Evolutionary conservation across 805 yeast species (phyloP).

Genomic region (Yamadazyma ubonensis): DNA sequence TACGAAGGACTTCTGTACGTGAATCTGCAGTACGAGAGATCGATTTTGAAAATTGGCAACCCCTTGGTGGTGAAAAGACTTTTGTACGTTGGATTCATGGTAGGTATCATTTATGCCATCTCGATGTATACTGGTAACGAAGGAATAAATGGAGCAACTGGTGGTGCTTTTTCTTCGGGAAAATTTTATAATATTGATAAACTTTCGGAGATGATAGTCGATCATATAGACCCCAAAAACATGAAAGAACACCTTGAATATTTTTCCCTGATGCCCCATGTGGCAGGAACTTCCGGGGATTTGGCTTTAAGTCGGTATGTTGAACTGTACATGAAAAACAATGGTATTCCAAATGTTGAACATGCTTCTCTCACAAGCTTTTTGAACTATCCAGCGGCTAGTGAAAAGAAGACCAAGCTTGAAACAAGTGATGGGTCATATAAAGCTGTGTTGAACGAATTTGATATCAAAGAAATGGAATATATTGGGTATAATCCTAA

Average conservation of each 20-base stretch:
- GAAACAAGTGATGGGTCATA: constrained; percentile 33
- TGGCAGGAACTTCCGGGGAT: constrained; percentile 88
- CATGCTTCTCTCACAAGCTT: constrained; percentile 53
- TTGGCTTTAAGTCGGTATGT: constrained; percentile 67
- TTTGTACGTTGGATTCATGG: constrained; percentile 64
- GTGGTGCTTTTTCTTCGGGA: constrained; percentile 47
- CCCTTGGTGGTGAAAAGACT: constrained; percentile 81
- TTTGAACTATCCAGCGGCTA: constrained; percentile 59
- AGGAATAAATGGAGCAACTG: constrained; percentile 37
- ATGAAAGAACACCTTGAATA: constrained; percentile 70
- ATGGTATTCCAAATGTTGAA: constrained; percentile 54
- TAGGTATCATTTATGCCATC: constrained; percentile 55
- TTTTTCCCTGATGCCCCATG: constrained; percentile 76
- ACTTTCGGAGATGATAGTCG: constrained; percentile 49
- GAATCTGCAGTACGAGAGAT: constrained; percentile 50
- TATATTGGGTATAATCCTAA: constrained; percentile 66
- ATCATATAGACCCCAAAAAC: constrained; percentile 50
- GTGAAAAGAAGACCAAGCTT: constrained; percentile 27
- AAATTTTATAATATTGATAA: constrained; percentile 61
- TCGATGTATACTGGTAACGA: constrained; percentile 54
- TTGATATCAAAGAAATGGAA: constrained; percentile 32
- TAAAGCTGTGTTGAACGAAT: constrained; percentile 40
- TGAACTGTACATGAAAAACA: constrained; percentile 53
- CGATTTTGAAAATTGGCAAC: constrained; percentile 70
- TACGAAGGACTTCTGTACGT: constrained; percentile 46